These are phyloP conservation scores for Phytopythium mirpurense DNA, from an alignment of 352 stramenopile species.

Conservation along the genomic window DNA sequence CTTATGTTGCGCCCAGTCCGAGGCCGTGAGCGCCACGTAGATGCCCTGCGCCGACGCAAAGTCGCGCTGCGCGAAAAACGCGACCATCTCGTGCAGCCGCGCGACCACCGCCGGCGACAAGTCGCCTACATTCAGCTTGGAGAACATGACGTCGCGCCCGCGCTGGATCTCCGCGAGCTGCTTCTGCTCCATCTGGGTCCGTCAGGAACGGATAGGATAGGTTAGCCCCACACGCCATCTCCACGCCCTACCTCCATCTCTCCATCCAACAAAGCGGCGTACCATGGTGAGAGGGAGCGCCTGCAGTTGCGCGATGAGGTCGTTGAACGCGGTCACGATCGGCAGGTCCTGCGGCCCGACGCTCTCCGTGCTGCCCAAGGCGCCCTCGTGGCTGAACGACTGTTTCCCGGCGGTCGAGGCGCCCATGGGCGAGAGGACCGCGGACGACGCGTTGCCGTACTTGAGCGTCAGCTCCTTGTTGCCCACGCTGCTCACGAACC, in stretches of 20 bases:
- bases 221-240: too few relatives aligned
- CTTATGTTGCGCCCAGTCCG: conserved; percentile 95
- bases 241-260: conserved; percentile 4
- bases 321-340: conserved; percentile 80
- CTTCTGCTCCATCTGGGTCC: conserved; percentile 82
- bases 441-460: conserved; percentile 74
- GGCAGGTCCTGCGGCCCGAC: conserved; percentile 66
- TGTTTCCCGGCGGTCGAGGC: conserved; percentile 23
- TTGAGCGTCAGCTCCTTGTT: conserved; percentile 86
- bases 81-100: conserved; percentile 76
- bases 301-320: conserved; percentile 69
- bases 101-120: conserved; percentile 66
- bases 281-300: conserved; percentile 78
- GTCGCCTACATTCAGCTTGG: conserved; percentile 80
- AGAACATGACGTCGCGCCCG: conserved; percentile 83
- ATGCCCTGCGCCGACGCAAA: conserved; percentile 77
- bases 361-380: conserved; percentile 66
- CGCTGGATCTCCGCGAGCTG: conserved; percentile 83
- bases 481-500: conserved; percentile 78
- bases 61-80: conserved; percentile 70
- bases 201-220: too few relatives aligned
- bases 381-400: conserved; percentile 38
- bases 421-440: conserved; percentile 49
- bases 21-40: conserved; percentile 89
- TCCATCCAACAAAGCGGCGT: conserved; percentile 11